A percentile compares a stretch with the other conserved stretches of the same genome.
Evolutionary conservation across 345 rosid species (phyloP).

Genomic region (Syzygium oleosum): DNA sequence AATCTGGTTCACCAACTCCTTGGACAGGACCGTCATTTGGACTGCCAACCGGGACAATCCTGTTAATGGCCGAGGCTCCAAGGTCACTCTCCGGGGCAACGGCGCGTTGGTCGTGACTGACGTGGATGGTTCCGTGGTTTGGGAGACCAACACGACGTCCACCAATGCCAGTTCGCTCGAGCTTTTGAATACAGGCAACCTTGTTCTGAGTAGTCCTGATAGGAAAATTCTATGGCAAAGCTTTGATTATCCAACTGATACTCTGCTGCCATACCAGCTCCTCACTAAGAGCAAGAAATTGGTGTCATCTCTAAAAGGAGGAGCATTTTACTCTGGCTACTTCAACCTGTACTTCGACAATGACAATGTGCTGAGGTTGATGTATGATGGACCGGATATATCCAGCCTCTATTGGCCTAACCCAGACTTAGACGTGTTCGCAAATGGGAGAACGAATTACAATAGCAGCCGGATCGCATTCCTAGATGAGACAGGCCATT

Average conservation of each 20-base stretch:
- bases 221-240: constrained; percentile 30
- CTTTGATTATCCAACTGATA: constrained; percentile 35
- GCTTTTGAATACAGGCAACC: constrained; percentile 34
- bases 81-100: constrained; percentile 7
- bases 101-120: constrained; percentile 25
- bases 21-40: constrained; percentile 28
- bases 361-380: constrained; percentile 27
- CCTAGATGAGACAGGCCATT: constrained; percentile 23
- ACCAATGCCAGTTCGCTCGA: constrained; percentile 9
- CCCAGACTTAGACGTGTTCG: not conserved
- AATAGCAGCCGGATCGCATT: constrained; percentile 23
- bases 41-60: constrained; percentile 33
- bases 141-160: constrained; percentile 24
- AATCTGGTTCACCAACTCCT: constrained; percentile 29
- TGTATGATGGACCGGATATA: constrained; percentile 27
- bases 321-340: not conserved
- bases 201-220: constrained; percentile 12
- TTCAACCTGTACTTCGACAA: constrained; percentile 13
- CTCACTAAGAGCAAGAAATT: constrained; percentile 17
- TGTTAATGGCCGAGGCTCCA: constrained; percentile 30
- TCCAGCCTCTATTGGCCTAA: constrained; percentile 39
- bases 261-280: constrained; percentile 32
- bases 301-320: constrained; percentile 15
- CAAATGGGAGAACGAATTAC: constrained; percentile 21
- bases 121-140: constrained; percentile 12